Evolutionary conservation across 306 rosid species (phyloP), one percentile per base, ranked within the genome.

Genomic region (Hippophae gyantsensis): DNA sequence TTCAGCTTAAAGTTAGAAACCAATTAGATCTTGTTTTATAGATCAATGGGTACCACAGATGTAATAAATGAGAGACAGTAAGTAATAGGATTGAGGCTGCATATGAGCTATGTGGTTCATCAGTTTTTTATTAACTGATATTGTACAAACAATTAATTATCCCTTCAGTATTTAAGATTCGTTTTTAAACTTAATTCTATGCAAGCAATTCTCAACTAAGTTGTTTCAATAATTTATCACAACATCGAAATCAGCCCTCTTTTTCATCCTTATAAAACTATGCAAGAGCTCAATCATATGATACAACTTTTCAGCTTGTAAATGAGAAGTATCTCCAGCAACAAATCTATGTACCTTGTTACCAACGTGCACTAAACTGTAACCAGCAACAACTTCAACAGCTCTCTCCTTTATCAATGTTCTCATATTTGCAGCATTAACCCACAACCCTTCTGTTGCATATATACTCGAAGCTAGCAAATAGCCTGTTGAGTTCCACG

Each of bases 311-410:
- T 54, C 72, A 13, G 64, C 64, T 55, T 58, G 62, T 43, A 64
- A 75, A 62, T 63, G 63, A 47, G 59, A 66, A 61, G 56, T 49
- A 48, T 72, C 74, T 56, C 81, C 79, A 26, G 81, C 81, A 58
- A 76, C 67, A 73, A 76, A 80, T 45, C 61, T 72, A 58, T 44
- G 62, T 9, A 67, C 50, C 65, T 27, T 57, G 64, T 71, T 48
- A 57, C 67, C 65, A 55, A 66, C 60, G 55, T 76, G 66, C 51
- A 76, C 77, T 54, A 72, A 53, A 49, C 82, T 80, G 43, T 66
- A 76, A 13, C 85, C 82, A 52, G 79, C 74, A 41, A 60, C 69
- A 48, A 76, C 76, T 61, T 66, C 62, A 18, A 80, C 70, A 27
- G 72, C 74, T 63, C 61, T 75, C 67, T 63, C 72, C 60, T 70